Evolutionary conservation across 495 filamentous ascomycete species (phyloP).

Genomic region (Aspergillus leporis): DNA sequence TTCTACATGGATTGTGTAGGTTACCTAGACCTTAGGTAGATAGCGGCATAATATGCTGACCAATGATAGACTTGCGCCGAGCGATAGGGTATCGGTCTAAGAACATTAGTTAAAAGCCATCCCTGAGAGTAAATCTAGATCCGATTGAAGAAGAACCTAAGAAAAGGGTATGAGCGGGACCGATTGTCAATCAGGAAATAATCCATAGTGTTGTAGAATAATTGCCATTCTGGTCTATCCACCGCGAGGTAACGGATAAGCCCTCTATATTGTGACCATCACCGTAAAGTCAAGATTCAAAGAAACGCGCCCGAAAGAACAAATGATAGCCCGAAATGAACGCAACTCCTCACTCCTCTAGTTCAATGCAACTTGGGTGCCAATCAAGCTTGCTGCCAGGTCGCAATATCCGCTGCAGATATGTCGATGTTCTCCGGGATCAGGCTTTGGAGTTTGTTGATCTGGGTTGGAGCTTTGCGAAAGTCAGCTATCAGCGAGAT

Average conservation of each 20-base stretch:
- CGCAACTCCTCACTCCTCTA: background rate
- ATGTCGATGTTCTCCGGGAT: conserved; percentile 42
- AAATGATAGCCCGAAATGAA: background rate
- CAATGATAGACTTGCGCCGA: too few species aligned
- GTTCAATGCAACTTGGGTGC: background rate
- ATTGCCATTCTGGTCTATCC: too few species aligned
- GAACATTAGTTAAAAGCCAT: too few species aligned
- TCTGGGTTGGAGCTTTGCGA: conserved; percentile 28
- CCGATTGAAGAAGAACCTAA: too few species aligned
- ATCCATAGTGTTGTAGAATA: too few species aligned
- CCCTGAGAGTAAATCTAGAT: too few species aligned
- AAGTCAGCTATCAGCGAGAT: background rate
- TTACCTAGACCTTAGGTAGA: too few species aligned
- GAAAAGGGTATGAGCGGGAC: too few species aligned
- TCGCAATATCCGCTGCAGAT: conserved; percentile 33
- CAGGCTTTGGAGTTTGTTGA: conserved; percentile 31
- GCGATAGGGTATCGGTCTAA: too few species aligned
- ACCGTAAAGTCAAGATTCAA: background rate
- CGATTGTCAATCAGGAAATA: too few species aligned
- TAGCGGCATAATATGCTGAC: too few species aligned
- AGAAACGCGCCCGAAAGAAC: background rate
- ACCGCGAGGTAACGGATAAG: background rate
- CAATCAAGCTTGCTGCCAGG: conserved; percentile 33
- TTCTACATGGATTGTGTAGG: too few species aligned
- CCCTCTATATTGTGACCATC: background rate